Percentiles rank a stretch among this genome's conserved stretches.
phyloP scores from a whole-genome alignment of 345 rosid species.

The Eucalyptus coolabah region DNA sequence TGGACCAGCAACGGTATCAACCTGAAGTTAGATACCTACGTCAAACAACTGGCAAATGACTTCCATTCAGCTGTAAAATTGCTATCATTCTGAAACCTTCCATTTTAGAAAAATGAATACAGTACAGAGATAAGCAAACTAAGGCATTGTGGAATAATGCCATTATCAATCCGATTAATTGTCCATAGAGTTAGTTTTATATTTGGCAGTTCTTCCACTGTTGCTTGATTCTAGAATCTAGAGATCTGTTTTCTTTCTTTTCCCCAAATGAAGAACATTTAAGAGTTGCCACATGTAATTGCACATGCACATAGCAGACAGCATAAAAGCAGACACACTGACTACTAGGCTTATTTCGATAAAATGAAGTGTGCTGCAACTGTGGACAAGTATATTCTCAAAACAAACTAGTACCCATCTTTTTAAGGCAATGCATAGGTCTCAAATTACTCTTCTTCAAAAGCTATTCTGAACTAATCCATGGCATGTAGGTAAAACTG shows the following conservation, averaged over 20 bases:
- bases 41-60: background rate
- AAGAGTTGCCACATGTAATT: background rate
- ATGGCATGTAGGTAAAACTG: background rate
- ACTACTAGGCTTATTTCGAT: background rate
- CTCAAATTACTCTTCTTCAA: background rate
- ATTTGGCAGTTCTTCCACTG: background rate
- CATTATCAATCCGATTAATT: background rate
- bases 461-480: background rate
- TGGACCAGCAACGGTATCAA: conserved; percentile 78
- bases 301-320: background rate
- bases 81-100: background rate
- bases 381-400: background rate
- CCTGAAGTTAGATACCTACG: conserved; percentile 31
- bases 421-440: background rate
- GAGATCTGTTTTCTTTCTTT: background rate
- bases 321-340: background rate
- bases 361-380: background rate
- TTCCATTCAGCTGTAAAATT: background rate
- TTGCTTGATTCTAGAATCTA: background rate
- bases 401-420: background rate
- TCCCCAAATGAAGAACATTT: background rate
- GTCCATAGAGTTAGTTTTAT: background rate
- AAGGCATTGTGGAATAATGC: background rate
- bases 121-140: background rate
- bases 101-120: background rate